phyloP scores from a whole-genome alignment of 495 filamentous ascomycete species.

The Xylaria flabelliformis region DNA sequence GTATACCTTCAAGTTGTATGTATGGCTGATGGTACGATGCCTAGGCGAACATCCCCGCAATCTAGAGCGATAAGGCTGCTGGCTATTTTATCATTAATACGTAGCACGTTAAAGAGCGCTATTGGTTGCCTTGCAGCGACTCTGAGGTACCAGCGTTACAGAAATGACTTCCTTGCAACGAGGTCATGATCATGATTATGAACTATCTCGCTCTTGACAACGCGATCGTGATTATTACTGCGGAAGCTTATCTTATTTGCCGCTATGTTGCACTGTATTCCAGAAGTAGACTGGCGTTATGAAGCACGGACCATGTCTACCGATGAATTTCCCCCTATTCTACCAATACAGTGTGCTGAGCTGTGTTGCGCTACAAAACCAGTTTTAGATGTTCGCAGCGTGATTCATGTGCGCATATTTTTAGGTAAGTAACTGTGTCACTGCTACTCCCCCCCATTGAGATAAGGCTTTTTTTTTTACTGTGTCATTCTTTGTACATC shows the following conservation, averaged over 20 bases:
- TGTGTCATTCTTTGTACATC: not conserved
- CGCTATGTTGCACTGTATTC: not conserved
- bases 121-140: not conserved
- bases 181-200: too few relatives aligned
- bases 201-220: not conserved
- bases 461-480: not conserved
- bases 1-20: not conserved
- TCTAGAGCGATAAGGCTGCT: not conserved
- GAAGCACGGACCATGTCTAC: not conserved
- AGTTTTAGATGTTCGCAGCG: not conserved
- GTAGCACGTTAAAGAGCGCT: too few relatives aligned
- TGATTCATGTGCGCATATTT: not conserved
- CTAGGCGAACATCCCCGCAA: too few relatives aligned
- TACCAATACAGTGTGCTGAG: not conserved
- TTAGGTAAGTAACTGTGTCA: not conserved
- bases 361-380: not conserved
- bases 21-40: not conserved
- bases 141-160: not conserved
- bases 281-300: not conserved
- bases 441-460: not conserved
- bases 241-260: not conserved
- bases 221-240: not conserved
- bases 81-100: not conserved
- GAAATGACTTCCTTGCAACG: not conserved
- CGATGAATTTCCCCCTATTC: too few relatives aligned